A percentile compares a stretch with the other conserved stretches of the same genome.
These are phyloP conservation scores for Exophiala spinifera DNA, from an alignment of 2,329 filamentous ascomycete genomes.

Conservation along the genomic window DNA sequence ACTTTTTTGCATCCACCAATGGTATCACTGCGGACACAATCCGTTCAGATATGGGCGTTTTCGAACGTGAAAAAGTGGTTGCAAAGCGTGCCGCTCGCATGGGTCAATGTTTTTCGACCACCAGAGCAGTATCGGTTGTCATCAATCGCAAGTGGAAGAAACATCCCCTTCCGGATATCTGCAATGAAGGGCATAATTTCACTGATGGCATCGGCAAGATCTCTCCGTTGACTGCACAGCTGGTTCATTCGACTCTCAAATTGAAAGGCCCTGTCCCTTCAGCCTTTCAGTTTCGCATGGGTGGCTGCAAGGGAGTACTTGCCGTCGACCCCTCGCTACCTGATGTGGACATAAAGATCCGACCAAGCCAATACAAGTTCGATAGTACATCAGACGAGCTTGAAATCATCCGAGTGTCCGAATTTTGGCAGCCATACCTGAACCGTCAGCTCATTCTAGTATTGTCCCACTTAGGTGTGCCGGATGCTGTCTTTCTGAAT, in stretches of 20 bases:
- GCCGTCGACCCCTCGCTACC: slow-evolving; percentile 68
- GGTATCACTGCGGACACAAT: slow-evolving; percentile 72
- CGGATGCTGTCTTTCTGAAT: slow-evolving; percentile 63
- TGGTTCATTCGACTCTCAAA: slow-evolving; percentile 69
- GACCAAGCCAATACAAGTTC: slow-evolving; percentile 88
- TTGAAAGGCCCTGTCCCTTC: slow-evolving; percentile 65
- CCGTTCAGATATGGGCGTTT: slow-evolving; percentile 80
- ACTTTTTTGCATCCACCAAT: slow-evolving; percentile 72
- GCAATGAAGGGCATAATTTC: slow-evolving; percentile 67
- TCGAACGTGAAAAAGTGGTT: slow-evolving; percentile 74
- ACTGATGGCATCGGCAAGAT: slow-evolving; percentile 93
- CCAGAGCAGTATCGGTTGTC: slow-evolving; percentile 48
- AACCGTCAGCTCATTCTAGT: slow-evolving; percentile 89
- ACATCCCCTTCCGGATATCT: slow-evolving; percentile 65
- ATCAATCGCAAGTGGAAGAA: slow-evolving; percentile 36
- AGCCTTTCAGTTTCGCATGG: slow-evolving; percentile 86
- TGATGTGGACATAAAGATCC: slow-evolving; percentile 69
- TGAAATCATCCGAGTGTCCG: slow-evolving; percentile 81
- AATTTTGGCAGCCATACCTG: slow-evolving; percentile 71
- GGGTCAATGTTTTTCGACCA: slow-evolving; percentile 95
- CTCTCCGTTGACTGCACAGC: slow-evolving; percentile 70
- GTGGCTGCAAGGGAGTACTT: slow-evolving; percentile 87
- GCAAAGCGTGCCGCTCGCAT: slow-evolving; percentile 86
- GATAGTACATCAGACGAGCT: slow-evolving; percentile 65
- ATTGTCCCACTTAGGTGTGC: slow-evolving; percentile 73